phyloP scores from a whole-genome alignment of 2,329 filamentous ascomycete species.

The Hypoxylon sp. region DNA sequence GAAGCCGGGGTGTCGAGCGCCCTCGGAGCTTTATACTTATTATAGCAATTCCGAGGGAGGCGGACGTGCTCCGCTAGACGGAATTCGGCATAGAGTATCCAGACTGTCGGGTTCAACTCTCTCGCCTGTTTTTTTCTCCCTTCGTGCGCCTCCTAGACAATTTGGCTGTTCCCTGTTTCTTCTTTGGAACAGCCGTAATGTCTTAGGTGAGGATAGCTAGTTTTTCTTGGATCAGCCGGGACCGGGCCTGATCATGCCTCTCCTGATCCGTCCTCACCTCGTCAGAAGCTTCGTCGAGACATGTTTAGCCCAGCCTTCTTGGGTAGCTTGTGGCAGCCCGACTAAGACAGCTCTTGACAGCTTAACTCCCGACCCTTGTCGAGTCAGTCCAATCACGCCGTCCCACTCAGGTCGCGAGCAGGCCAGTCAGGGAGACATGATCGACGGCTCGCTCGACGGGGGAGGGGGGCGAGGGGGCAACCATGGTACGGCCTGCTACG shows the following conservation, averaged over 20 bases:
- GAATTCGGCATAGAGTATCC: slow-evolving; percentile 25
- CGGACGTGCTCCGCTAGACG: slow-evolving; percentile 16
- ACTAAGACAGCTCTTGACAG: too few species aligned
- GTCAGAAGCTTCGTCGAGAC: background rate
- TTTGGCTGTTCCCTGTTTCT: background rate
- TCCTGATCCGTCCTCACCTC: background rate
- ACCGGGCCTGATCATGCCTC: slow-evolving; percentile 3
- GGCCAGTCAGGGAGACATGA: background rate
- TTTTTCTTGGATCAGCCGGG: slow-evolving; percentile 12
- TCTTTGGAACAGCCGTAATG: too few species aligned
- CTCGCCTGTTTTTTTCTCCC: background rate
- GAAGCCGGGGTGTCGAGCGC: background rate
- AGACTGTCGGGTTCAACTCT: slow-evolving; percentile 32
- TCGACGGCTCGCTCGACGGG: background rate
- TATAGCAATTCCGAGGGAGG: slow-evolving; percentile 8
- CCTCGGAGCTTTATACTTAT: slow-evolving; percentile 18
- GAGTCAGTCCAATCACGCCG: background rate
- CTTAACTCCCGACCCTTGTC: background rate
- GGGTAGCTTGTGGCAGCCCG: too few species aligned
- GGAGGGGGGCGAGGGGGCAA: background rate
- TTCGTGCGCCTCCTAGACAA: background rate
- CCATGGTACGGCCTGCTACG: slow-evolving; percentile 1
- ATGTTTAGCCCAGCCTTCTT: too few species aligned
- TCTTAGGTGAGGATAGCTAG: background rate
- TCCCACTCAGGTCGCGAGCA: background rate